phyloP scores from a whole-genome alignment of 768 basidiomycete species.

The Panaeolus cyanescens region DNA sequence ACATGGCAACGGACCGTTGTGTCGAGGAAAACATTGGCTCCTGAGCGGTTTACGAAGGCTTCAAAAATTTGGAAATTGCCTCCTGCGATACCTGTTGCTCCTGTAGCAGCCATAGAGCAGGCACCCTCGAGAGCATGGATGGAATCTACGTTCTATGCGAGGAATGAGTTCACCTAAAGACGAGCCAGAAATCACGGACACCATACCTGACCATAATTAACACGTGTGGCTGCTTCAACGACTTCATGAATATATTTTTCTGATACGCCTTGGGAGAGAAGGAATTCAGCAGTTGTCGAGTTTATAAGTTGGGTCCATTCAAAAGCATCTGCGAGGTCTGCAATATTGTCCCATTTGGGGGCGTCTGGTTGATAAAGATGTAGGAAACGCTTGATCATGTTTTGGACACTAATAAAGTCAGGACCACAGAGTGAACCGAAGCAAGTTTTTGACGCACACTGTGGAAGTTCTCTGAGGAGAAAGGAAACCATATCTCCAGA shows the following conservation, averaged over 20 bases:
- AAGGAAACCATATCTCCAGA: slow-evolving; percentile 77
- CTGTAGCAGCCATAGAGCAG: slow-evolving; percentile 69
- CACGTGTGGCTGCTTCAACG: slow-evolving; percentile 77
- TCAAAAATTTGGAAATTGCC: slow-evolving; percentile 90
- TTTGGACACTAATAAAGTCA: slow-evolving; percentile 47
- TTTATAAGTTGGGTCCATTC: slow-evolving; percentile 51
- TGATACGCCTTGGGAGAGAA: slow-evolving; percentile 54
- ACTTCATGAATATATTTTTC: slow-evolving; percentile 68
- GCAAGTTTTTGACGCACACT: slow-evolving; percentile 40
- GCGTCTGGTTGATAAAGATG: slow-evolving; percentile 55
- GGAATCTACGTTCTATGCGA: slow-evolving; percentile 55
- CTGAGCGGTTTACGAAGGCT: slow-evolving; percentile 69
- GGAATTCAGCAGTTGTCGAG: slow-evolving; percentile 58
- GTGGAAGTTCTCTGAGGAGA: slow-evolving; percentile 59
- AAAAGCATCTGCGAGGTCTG: slow-evolving; percentile 52
- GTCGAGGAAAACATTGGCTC: slow-evolving; percentile 69
- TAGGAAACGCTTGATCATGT: slow-evolving; percentile 53
- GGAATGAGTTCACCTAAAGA: neutral
- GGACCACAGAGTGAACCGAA: neutral
- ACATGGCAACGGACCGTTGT: slow-evolving; percentile 51
- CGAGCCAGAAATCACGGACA: neutral
- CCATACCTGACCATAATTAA: slow-evolving; percentile 79
- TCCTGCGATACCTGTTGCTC: slow-evolving; percentile 66
- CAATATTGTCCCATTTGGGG: slow-evolving; percentile 65
- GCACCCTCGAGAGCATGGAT: slow-evolving; percentile 81